Conservation (phyloP, 164 flowering plant genomes). For the Akebia trifoliata region DNA sequence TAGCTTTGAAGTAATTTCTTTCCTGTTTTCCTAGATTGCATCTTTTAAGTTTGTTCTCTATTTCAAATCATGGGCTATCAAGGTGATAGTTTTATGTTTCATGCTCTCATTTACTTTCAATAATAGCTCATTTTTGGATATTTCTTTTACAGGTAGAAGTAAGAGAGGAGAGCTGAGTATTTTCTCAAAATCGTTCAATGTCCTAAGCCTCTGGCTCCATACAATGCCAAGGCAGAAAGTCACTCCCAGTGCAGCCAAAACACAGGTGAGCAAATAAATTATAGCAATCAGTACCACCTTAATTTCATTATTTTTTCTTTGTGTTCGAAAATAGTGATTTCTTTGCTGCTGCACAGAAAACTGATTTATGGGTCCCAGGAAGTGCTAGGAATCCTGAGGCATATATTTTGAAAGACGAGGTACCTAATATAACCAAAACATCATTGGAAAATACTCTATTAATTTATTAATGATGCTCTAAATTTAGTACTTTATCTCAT, state of each 20-base stretch:
- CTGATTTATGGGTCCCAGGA: conserved; percentile 76
- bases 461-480: too few relatives aligned
- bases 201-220: conserved; percentile 83
- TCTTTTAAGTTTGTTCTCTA: too few relatives aligned
- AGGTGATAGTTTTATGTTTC: too few relatives aligned
- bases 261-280: conserved; percentile 26
- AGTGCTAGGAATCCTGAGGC: conserved; percentile 70
- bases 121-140: not conserved
- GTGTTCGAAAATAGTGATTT: too few relatives aligned
- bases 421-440: conserved; percentile 22
- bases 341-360: conserved; percentile 39
- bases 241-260: conserved; percentile 28
- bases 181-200: conserved; percentile 62
- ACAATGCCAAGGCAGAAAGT: conserved; percentile 88
- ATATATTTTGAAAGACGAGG: conserved; percentile 88
- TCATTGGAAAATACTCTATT: too few relatives aligned
- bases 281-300: too few relatives aligned
- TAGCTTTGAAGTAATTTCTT: too few relatives aligned
- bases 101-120: not conserved
- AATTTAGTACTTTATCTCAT: too few relatives aligned
- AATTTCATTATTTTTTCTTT: too few relatives aligned
- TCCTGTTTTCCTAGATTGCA: too few relatives aligned
- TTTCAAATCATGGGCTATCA: too few relatives aligned
- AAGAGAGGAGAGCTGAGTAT: conserved; percentile 90
- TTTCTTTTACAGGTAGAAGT: conserved; percentile 56